phyloP scores from a whole-genome alignment of 176 grass and related monocot genomes.

The Guadua angustifolia region DNA sequence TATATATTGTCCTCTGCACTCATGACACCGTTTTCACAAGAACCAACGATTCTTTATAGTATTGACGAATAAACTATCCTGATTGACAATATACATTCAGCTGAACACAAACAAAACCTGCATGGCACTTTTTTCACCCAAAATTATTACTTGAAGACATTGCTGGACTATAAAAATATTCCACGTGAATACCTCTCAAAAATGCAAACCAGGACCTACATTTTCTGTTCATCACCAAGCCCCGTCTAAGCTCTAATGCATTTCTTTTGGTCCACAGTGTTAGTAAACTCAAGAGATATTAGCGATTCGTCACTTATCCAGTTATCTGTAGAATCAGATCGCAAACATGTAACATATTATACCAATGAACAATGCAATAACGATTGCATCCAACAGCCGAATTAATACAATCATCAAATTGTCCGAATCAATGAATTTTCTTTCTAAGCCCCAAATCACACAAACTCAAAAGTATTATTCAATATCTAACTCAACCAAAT shows the following conservation, averaged over 20 bases:
- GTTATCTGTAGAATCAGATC: not conserved
- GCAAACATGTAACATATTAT: not conserved
- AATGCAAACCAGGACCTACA: constrained; percentile 13
- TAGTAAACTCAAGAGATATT: constrained; percentile 1
- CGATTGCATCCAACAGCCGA: not conserved
- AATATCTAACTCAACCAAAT: not conserved
- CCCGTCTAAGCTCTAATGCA: not conserved
- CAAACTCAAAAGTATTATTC: not conserved
- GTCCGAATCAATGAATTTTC: constrained; percentile 5
- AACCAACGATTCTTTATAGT: constrained; percentile 26
- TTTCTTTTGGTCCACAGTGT: not conserved
- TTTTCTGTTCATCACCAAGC: not conserved
- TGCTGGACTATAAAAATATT: no score
- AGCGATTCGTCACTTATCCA: not conserved
- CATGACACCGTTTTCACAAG: not conserved
- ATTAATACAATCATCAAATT: not conserved
- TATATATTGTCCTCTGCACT: no score
- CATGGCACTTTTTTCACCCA: no score
- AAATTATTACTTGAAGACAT: no score
- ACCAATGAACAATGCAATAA: not conserved
- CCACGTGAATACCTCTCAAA: not conserved
- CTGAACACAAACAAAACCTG: no score
- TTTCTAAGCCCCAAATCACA: constrained; percentile 27
- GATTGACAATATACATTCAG: no score
- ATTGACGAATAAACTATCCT: not conserved